Evolutionary conservation across 148 eudicot species (phyloP).

Genomic region (Nepenthes gracilis): DNA sequence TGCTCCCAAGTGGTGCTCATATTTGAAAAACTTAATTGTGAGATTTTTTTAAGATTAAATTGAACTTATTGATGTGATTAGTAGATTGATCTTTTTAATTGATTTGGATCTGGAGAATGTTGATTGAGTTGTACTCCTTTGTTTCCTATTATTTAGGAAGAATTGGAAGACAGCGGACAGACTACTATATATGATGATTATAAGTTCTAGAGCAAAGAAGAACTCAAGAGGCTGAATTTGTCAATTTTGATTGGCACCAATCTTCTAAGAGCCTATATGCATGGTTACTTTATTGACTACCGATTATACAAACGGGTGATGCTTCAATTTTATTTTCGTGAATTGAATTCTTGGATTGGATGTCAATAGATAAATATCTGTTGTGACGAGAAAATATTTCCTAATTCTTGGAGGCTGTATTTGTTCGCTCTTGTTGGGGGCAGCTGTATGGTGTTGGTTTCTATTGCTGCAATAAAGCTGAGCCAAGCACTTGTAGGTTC

Average conservation of each 20-base stretch:
- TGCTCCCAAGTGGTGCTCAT: conserved; percentile 96
- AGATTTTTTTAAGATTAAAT: not conserved
- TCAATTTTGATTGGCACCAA: conserved; percentile 73
- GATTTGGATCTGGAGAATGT: conserved; percentile 1
- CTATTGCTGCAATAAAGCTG: no score
- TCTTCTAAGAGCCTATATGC: conserved; percentile 83
- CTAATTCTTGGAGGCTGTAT: not conserved
- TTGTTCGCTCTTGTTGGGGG: not conserved
- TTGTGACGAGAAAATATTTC: not conserved
- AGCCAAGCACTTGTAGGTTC: no score
- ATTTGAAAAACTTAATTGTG: conserved; percentile 75
- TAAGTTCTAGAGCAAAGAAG: conserved; percentile 78
- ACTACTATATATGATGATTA: conserved; percentile 87
- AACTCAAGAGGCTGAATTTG: conserved; percentile 59
- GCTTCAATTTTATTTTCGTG: not conserved
- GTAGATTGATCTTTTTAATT: not conserved
- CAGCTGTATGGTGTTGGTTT: no score
- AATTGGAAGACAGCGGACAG: conserved; percentile 74
- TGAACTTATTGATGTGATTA: not conserved
- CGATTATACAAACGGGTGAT: conserved; percentile 64
- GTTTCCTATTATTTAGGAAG: conserved; percentile 48
- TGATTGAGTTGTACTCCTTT: not conserved
- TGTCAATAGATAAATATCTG: no score
- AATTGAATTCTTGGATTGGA: not conserved
- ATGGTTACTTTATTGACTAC: conserved; percentile 73